Evolutionary conservation across 148 eudicot species (phyloP).

Genomic region (Rhododendron molle): DNA sequence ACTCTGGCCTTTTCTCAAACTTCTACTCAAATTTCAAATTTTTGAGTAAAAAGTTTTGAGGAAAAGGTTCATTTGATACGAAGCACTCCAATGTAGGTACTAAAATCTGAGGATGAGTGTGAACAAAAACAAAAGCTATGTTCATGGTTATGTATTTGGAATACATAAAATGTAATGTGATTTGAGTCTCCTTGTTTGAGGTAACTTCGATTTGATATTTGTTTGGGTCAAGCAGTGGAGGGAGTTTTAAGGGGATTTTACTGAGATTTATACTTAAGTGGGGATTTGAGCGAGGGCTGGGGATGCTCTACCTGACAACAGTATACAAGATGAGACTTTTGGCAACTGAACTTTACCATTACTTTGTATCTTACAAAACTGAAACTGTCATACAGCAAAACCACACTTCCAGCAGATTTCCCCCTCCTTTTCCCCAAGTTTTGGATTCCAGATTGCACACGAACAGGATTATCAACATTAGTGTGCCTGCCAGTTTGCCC

Average conservation of each 20-base stretch:
- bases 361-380: neutral
- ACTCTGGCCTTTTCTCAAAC: neutral
- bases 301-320: neutral
- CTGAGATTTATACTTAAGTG: neutral
- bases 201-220: neutral
- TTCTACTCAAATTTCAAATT: neutral
- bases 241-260: conserved; percentile 1
- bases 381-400: neutral
- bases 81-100: neutral
- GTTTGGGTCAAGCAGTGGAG: neutral
- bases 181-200: neutral
- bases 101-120: neutral
- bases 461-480: neutral
- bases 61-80: neutral
- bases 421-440: neutral
- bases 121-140: neutral
- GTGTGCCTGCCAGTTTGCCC: neutral
- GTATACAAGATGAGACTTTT: neutral
- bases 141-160: neutral
- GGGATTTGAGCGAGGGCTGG: neutral
- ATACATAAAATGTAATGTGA: neutral
- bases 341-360: neutral
- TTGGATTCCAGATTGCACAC: neutral
- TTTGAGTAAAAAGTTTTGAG: neutral
- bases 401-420: neutral